Evolutionary conservation across 192 early-diverging fungal species (phyloP).

Genomic region (Podila clonocystis): DNA sequence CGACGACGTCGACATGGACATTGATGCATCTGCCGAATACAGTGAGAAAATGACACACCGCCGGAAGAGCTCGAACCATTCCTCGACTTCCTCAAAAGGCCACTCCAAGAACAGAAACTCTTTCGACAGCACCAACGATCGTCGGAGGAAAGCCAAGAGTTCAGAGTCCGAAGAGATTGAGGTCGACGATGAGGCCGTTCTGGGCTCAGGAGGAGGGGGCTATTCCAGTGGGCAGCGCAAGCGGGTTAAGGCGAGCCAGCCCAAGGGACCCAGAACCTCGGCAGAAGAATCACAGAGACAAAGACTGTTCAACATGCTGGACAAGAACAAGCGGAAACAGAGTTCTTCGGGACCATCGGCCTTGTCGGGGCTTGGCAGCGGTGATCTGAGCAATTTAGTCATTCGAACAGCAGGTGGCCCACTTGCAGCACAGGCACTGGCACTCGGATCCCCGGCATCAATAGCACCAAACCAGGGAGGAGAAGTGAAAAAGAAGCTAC

Average conservation of each 20-base stretch:
- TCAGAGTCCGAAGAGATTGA: conserved; percentile 47
- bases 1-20: conserved; percentile 15
- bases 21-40: conserved; percentile 19
- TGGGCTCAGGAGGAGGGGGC: conserved; percentile 17
- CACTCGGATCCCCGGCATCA: conserved; percentile 11
- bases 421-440: neutral
- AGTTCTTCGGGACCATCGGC: neutral
- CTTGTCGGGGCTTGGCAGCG: conserved; percentile 1
- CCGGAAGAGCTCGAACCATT: conserved; percentile 3
- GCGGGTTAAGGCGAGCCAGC: conserved; percentile 9
- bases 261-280: conserved; percentile 13
- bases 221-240: conserved; percentile 11
- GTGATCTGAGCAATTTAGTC: conserved; percentile 27
- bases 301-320: conserved; percentile 23
- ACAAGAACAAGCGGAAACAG: conserved; percentile 41
- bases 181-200: conserved; percentile 38
- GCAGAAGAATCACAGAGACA: conserved; percentile 37
- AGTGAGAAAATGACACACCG: conserved; percentile 6
- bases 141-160: conserved; percentile 20
- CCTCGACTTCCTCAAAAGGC: conserved; percentile 5
- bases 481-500: conserved; percentile 36
- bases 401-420: conserved; percentile 37
- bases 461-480: conserved; percentile 8
- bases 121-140: conserved; percentile 7
- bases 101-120: conserved; percentile 8